Evolutionary conservation across 2,329 filamentous ascomycete species (phyloP), one percentile per base, ranked within the genome.

Genomic region (Juglanconis oblonga): DNA sequence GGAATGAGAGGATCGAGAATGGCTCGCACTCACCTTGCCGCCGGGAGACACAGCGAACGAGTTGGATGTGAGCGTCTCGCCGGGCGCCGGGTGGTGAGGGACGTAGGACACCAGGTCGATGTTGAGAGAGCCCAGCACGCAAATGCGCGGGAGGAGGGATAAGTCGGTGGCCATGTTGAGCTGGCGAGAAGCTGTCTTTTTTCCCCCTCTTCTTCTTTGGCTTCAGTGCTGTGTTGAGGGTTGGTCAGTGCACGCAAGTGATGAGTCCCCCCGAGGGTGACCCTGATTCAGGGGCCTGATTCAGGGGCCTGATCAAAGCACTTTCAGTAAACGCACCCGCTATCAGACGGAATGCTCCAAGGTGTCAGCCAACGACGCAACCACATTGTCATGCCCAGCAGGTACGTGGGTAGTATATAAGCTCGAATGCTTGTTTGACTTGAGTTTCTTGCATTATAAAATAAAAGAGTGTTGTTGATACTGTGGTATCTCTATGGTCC

Each of bases 21-120:
- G 8, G 24, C 17, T 8, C 31, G 8, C 4, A n/a, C 54, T 55
- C 35, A 62, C 62, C 77, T 99, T 99, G 59, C 95, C 94, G 68
- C 94, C 95, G 35, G 90, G 88, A 48, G 90, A 92, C 40, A 88
- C 91, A 70, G 83, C 83, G 77, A 96, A 96, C 24, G 86, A 87
- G 65, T 80, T 87, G 52, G 91, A 85, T 2, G 90, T 93, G 55
- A 98, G 82, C 3, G 94, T 98, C 77, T 99, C 94, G 66, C 94
- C 95, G 1, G 89, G 87, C 1, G 82, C 78, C 1, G 95, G 94
- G 64, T 97, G 86, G 64, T 94, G 91, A 5, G 91, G 81, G 38
- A 95, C 95, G 68, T 91, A 87, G 45, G 92, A 93, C 64, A 97
- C 91, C 64, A 98, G 87, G 78, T 99, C 94, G 72, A 91, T 91